Percentiles rank a stretch among this genome's conserved stretches.
Evolutionary conservation across 2,329 filamentous ascomycete species (phyloP).

Genomic region (Lasiodiplodia sp.): DNA sequence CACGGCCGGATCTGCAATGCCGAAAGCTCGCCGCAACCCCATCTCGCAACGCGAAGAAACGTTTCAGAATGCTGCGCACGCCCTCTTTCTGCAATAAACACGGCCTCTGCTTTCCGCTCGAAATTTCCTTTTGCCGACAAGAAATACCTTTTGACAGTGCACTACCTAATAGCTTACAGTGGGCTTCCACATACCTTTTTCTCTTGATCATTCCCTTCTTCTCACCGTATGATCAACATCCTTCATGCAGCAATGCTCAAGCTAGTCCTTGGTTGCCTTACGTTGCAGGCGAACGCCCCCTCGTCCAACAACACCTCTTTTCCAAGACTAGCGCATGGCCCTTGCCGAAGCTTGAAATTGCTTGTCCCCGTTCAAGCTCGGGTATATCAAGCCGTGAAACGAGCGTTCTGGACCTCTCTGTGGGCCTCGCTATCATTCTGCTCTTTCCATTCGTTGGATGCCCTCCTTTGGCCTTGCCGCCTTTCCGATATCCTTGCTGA

Average conservation of each 20-base stretch:
- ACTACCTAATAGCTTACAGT: background rate
- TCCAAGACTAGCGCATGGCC: background rate
- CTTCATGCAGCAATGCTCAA: background rate
- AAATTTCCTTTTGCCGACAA: background rate
- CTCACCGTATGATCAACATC: no score
- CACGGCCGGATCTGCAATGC: background rate
- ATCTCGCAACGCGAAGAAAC: background rate
- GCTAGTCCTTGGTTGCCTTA: background rate
- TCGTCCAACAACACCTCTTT: background rate
- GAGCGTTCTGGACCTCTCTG: background rate
- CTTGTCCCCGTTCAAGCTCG: conserved; percentile 6
- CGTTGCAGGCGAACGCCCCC: background rate
- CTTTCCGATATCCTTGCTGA: background rate
- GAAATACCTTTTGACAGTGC: no score
- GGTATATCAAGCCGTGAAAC: background rate
- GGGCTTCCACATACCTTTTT: background rate
- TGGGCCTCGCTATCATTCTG: background rate
- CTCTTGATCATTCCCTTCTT: background rate
- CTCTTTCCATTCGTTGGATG: background rate
- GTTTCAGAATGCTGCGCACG: background rate
- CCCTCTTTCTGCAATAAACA: background rate
- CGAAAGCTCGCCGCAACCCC: background rate
- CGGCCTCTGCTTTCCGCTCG: background rate
- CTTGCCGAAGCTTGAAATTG: conserved; percentile 5
- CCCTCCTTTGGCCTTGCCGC: background rate